These are phyloP conservation scores for Jatropha multifida DNA, from an alignment of 441 rosid genomes.

Conservation along the genomic window DNA sequence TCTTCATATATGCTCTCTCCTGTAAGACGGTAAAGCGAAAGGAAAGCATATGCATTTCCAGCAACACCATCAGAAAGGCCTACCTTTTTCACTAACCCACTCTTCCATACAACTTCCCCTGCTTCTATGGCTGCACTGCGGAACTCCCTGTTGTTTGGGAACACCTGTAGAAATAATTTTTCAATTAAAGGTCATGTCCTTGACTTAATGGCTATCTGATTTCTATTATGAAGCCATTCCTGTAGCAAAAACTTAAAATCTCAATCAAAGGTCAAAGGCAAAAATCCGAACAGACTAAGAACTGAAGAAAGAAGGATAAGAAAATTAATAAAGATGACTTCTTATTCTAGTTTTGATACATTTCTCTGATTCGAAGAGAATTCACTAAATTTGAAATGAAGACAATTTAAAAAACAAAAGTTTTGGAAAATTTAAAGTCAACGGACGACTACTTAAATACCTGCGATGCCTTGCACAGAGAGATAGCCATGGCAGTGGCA, in stretches of 20 bases:
- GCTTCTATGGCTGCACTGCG: slow-evolving; percentile 84
- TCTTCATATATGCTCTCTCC: slow-evolving; percentile 69
- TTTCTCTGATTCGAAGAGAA: no score
- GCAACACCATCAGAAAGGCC: slow-evolving; percentile 77
- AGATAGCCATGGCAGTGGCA: slow-evolving; percentile 67
- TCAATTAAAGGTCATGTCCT: neutral
- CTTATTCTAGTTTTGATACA: no score
- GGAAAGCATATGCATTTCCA: slow-evolving; percentile 78
- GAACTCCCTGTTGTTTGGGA: slow-evolving; percentile 62
- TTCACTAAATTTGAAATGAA: no score
- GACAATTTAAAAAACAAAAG: no score
- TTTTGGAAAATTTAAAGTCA: no score
- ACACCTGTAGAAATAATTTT: slow-evolving; percentile 35
- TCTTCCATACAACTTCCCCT: slow-evolving; percentile 93
- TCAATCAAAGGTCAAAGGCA: no score
- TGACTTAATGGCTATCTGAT: no score
- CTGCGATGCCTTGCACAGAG: slow-evolving; percentile 76
- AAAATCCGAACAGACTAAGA: no score
- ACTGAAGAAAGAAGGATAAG: no score
- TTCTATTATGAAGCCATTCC: no score
- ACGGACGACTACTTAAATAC: slow-evolving; percentile 18
- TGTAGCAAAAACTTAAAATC: no score
- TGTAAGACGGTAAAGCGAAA: slow-evolving; percentile 66
- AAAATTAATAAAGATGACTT: no score
- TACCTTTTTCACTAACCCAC: slow-evolving; percentile 66